Evolutionary conservation across 2,329 filamentous ascomycete species (phyloP), one percentile per base, ranked within the genome.

Genomic region (Leptographium wingfieldii): DNA sequence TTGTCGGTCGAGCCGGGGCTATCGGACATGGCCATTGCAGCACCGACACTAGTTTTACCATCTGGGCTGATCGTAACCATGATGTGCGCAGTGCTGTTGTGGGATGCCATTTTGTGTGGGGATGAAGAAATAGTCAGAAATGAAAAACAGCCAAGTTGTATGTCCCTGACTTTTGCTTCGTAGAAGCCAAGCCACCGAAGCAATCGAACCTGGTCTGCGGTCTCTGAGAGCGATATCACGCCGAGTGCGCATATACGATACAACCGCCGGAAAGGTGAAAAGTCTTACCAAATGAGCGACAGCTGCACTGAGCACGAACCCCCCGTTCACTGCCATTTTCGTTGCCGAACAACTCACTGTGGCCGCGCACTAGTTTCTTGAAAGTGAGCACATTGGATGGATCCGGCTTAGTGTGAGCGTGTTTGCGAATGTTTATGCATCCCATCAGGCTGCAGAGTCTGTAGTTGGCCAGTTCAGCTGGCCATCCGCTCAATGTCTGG

Each of bases 361-460:
- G 19, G 19, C 6, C 19, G 10, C 22, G 46, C 25, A 49, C 33
- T 35, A 10, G 33, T 35, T 35, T 25, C 14, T 3, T 9, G 14
- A 9, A 25, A 22, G n/a, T n/a, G 12, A 3, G 11, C 53, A 29
- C 53, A 12, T 25, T 38, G 33, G 38, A 56, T 31, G 14, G 14
- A 46, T 55, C 6, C 22, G 46, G 27, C 22, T 51, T 57, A 57
- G 56, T 38, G 56, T 57, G 56, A 57, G 56, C 56, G 31, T 12
- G n/a, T 57, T 57, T 57, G 56, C 56, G 56, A 48, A 49, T n/a
- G 46, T 57, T 57, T 27, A 19, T 55, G 53, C 31, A n/a, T 46
- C 43, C 43, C 43, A 7, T 46, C 43, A 19, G 43, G 43, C 43
- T 46, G 43, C 43, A 19, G 16, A 19, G 43, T 16, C 38, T 40